Conservation (phyloP, 371 early-diverging fungal species). For the Zychaea mexicana region DNA sequence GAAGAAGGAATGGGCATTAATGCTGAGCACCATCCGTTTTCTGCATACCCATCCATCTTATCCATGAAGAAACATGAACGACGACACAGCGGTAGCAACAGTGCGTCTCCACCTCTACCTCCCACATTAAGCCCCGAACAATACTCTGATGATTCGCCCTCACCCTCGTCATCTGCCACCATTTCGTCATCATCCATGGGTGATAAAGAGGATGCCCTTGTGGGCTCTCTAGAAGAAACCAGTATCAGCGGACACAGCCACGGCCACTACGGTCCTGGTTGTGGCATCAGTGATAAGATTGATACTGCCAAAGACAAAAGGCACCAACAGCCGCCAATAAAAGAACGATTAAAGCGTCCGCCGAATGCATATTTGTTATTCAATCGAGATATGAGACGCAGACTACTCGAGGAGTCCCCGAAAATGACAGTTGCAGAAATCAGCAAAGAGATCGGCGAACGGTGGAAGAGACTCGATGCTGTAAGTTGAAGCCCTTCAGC, state of each 20-base stretch:
- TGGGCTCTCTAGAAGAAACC: constrained; percentile 17
- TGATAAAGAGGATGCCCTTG: constrained; percentile 13
- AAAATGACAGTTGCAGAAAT: constrained; percentile 63
- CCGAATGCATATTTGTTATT: constrained; percentile 68
- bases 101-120: neutral
- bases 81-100: neutral
- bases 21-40: constrained; percentile 21
- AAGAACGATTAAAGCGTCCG: constrained; percentile 56
- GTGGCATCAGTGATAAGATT: constrained; percentile 3
- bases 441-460: constrained; percentile 56
- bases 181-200: constrained; percentile 13
- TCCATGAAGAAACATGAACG: constrained; percentile 21
- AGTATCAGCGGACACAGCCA: neutral
- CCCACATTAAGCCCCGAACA: constrained; percentile 6
- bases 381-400: constrained; percentile 60
- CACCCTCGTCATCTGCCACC: constrained; percentile 11
- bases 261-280: neutral
- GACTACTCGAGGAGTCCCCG: constrained; percentile 52
- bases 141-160: neutral
- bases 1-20: constrained; percentile 35
- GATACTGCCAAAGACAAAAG: neutral
- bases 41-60: constrained; percentile 29
- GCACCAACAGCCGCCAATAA: constrained; percentile 8
- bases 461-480: constrained; percentile 42
- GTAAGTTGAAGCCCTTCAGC: constrained; percentile 1